phyloP scores from a whole-genome alignment of 2,329 filamentous ascomycete genomes.

The Neophaeococcomyces aloes region DNA sequence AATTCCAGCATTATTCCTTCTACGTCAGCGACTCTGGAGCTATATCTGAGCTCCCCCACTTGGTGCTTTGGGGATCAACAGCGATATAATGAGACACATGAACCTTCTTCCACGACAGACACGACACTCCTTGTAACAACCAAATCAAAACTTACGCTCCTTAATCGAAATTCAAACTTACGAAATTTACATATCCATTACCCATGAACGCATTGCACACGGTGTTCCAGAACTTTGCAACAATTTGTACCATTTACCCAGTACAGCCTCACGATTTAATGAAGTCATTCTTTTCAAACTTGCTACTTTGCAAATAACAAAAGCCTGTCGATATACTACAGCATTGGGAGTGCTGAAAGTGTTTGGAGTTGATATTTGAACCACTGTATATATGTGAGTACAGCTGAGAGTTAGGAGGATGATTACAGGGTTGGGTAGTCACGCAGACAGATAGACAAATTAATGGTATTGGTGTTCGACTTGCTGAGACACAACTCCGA shows the following conservation, averaged over 20 bases:
- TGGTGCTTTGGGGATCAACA: not conserved
- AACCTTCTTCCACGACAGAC: constrained; percentile 6
- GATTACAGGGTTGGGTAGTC: not conserved
- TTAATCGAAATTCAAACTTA: too few relatives aligned
- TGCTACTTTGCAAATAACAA: not conserved
- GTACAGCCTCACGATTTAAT: not conserved
- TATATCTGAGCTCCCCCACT: not conserved
- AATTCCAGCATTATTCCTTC: not conserved
- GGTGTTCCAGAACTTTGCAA: not conserved
- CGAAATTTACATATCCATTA: not conserved
- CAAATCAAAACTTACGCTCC: too few relatives aligned
- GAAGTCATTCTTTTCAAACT: not conserved
- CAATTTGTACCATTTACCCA: not conserved
- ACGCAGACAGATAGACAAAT: too few relatives aligned
- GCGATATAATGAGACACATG: constrained; percentile 7
- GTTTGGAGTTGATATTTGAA: not conserved
- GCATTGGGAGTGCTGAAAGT: not conserved
- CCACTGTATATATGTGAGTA: not conserved
- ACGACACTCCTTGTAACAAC: constrained; percentile 5
- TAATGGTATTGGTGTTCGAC: too few relatives aligned
- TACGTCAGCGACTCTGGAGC: not conserved
- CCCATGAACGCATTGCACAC: not conserved
- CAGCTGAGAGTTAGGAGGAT: not conserved
- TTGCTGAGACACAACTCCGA: too few relatives aligned
- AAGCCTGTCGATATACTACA: constrained; percentile 3